Conservation (phyloP, 352 stramenopile species). For the Pythium sp. region DNA sequence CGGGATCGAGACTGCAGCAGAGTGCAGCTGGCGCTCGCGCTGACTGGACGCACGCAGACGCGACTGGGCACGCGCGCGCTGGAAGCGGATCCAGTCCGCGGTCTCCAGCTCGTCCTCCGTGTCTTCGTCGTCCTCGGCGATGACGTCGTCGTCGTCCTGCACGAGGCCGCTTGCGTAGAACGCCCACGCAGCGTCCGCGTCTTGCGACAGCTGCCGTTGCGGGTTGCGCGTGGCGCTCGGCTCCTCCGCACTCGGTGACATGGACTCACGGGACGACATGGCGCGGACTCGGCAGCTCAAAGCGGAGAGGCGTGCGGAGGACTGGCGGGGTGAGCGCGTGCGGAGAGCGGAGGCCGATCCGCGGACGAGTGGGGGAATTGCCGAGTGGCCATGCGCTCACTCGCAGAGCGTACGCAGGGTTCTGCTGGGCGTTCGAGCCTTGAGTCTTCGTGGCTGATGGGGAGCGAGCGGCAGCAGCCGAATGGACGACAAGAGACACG, state of each 20-base stretch:
- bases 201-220: background rate
- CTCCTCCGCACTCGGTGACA: constrained; percentile 11
- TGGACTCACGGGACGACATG: constrained; percentile 12
- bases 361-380: constrained; percentile 11
- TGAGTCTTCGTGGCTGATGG: background rate
- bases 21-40: constrained; percentile 22
- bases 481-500: constrained; percentile 1
- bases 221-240: background rate
- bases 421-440: background rate
- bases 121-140: constrained; percentile 39
- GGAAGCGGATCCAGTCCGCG: constrained; percentile 51
- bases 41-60: constrained; percentile 42
- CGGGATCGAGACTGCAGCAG: background rate
- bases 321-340: background rate
- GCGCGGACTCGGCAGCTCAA: constrained; percentile 1
- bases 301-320: background rate
- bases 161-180: constrained; percentile 65
- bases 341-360: background rate
- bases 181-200: constrained; percentile 26
- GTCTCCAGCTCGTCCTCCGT: constrained; percentile 59
- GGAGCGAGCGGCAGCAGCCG: background rate
- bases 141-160: constrained; percentile 32
- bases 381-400: constrained; percentile 5
- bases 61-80: constrained; percentile 49
- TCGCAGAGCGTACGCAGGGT: background rate